These are phyloP conservation scores for Tillandsia leiboldiana DNA, from an alignment of 176 grass and related monocot species.

Conservation along the genomic window DNA sequence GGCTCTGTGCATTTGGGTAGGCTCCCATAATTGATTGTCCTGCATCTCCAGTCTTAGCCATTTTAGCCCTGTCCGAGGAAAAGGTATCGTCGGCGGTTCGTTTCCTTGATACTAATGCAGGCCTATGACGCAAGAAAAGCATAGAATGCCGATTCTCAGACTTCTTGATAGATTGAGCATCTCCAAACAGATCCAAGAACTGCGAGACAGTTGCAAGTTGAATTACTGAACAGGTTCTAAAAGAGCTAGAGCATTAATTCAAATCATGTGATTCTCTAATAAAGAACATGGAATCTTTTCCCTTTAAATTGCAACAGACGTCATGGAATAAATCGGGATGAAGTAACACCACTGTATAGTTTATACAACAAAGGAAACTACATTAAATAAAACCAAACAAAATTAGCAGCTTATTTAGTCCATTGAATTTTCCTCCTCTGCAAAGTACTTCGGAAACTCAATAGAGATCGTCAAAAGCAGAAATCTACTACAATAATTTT, in stretches of 20 bases:
- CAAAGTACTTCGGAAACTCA: too few relatives aligned
- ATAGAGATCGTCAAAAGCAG: too few relatives aligned
- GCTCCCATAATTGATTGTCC: slow-evolving; percentile 37
- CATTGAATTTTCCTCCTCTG: too few relatives aligned
- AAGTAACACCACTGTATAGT: too few relatives aligned
- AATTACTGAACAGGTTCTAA: slow-evolving; percentile 1
- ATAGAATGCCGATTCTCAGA: slow-evolving; percentile 46
- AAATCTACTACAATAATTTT: too few relatives aligned
- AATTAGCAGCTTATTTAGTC: too few relatives aligned
- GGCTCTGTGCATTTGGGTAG: slow-evolving; percentile 55
- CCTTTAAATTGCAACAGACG: too few relatives aligned
- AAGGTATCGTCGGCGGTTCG: slow-evolving; percentile 65
- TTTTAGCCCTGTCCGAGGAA: slow-evolving; percentile 62
- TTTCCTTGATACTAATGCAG: slow-evolving; percentile 62
- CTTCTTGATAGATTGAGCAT: slow-evolving; percentile 79
- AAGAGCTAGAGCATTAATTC: neutral
- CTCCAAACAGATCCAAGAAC: slow-evolving; percentile 97
- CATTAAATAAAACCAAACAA: too few relatives aligned
- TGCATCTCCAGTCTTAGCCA: slow-evolving; percentile 42
- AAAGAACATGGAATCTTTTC: too few relatives aligned
- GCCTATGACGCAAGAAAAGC: slow-evolving; percentile 59
- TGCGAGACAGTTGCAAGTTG: slow-evolving; percentile 26
- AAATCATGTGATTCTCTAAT: neutral
- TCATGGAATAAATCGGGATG: too few relatives aligned
- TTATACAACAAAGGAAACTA: too few relatives aligned